These are phyloP conservation scores for Kalmanozyma brasiliensis DNA, from an alignment of 1,284 basidiomycete species.

Conservation along the genomic window DNA sequence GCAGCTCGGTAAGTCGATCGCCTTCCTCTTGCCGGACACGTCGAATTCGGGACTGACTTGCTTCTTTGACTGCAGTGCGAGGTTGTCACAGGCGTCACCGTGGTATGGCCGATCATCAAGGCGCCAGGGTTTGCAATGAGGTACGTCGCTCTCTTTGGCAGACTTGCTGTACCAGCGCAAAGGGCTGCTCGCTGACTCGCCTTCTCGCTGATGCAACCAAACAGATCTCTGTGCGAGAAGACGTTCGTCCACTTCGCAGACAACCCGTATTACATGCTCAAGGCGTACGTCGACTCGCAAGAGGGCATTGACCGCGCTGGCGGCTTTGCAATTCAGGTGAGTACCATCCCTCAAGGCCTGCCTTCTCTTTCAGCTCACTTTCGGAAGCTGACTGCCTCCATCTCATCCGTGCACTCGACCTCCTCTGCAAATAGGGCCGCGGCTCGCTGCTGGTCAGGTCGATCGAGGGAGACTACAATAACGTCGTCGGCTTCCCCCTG, in stretches of 20 bases:
- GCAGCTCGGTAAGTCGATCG: slow-evolving; percentile 30
- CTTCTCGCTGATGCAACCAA: background rate
- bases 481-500: slow-evolving; percentile 86
- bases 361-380: background rate
- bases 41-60: background rate
- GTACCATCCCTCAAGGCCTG: slow-evolving; percentile 24
- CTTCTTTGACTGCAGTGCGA: slow-evolving; percentile 40
- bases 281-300: slow-evolving; percentile 86
- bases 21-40: background rate
- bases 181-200: too few relatives aligned
- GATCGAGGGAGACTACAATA: slow-evolving; percentile 90
- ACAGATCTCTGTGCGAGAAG: slow-evolving; percentile 57
- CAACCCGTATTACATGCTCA: slow-evolving; percentile 71
- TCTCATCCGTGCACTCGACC: too few relatives aligned
- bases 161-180: too few relatives aligned
- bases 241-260: slow-evolving; percentile 67
- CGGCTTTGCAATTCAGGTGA: slow-evolving; percentile 91
- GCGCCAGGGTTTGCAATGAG: slow-evolving; percentile 86
- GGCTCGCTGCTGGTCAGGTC: slow-evolving; percentile 83
- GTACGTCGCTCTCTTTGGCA: slow-evolving; percentile 70
- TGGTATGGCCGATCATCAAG: slow-evolving; percentile 83
- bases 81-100: slow-evolving; percentile 63
- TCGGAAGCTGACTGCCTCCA: too few relatives aligned
- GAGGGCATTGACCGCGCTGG: slow-evolving; percentile 93
- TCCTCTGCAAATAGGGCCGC: slow-evolving; percentile 71